These are phyloP conservation scores for Xylaria sp. DNA, from an alignment of 2,329 filamentous ascomycete species.

Conservation along the genomic window DNA sequence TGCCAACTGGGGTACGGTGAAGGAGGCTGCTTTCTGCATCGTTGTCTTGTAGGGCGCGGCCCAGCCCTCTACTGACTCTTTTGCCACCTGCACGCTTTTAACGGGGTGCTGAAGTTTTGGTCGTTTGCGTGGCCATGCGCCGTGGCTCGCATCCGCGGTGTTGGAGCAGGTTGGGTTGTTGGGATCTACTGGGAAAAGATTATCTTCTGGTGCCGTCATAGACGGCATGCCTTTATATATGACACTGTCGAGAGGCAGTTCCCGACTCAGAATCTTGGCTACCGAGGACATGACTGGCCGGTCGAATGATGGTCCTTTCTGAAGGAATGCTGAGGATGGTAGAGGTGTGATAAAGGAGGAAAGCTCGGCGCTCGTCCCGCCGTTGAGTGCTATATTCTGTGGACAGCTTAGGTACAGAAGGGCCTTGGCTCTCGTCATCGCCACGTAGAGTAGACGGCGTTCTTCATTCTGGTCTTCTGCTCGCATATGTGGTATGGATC, in stretches of 20 bases:
- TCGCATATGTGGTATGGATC: slow-evolving; percentile 88
- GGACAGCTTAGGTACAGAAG: slow-evolving; percentile 89
- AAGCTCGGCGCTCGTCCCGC: slow-evolving; percentile 66
- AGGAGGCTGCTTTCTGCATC: slow-evolving; percentile 68
- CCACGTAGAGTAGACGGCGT: slow-evolving; percentile 88
- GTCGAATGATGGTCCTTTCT: slow-evolving; percentile 77
- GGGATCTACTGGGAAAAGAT: slow-evolving; percentile 74
- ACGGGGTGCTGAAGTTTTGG: slow-evolving; percentile 49
- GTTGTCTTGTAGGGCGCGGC: slow-evolving; percentile 64
- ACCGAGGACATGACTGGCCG: slow-evolving; percentile 71
- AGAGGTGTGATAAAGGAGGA: slow-evolving; percentile 75
- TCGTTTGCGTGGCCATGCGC: slow-evolving; percentile 43
- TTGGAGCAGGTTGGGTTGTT: slow-evolving; percentile 51
- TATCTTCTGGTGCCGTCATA: slow-evolving; percentile 72
- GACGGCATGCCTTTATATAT: slow-evolving; percentile 65
- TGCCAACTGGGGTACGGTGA: slow-evolving; percentile 63
- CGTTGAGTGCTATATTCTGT: slow-evolving; percentile 68
- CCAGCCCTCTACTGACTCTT: slow-evolving; percentile 49
- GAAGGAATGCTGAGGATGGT: slow-evolving; percentile 50
- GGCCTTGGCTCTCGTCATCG: slow-evolving; percentile 92
- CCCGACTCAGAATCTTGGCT: slow-evolving; percentile 75
- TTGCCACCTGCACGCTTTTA: slow-evolving; percentile 54
- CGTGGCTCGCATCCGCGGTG: slow-evolving; percentile 40
- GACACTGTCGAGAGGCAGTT: slow-evolving; percentile 65
- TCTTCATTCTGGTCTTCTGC: slow-evolving; percentile 90